Evolutionary conservation across 805 yeast genomes (phyloP).

Genomic region (Zygosaccharomyces bisporus): DNA sequence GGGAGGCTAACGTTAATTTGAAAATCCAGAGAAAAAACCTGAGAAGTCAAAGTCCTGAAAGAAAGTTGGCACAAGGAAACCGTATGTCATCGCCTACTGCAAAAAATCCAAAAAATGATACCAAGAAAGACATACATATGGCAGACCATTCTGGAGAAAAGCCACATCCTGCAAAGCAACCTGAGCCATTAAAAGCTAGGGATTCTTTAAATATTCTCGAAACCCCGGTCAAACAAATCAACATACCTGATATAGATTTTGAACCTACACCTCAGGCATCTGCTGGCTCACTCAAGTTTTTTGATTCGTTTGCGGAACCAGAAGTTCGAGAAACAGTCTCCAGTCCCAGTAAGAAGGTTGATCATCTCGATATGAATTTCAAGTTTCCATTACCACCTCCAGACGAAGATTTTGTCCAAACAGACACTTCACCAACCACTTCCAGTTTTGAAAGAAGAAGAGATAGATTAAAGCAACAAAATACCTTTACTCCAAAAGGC

Average conservation of each 20-base stretch:
- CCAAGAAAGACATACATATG: background rate
- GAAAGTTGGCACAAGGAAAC: background rate
- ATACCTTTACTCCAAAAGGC: conserved; percentile 10
- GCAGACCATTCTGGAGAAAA: background rate
- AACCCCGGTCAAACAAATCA: conserved; percentile 30
- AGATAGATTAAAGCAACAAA: conserved; percentile 15
- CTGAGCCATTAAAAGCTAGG: background rate
- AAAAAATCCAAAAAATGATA: background rate
- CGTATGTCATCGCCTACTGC: background rate
- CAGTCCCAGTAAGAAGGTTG: conserved; percentile 9
- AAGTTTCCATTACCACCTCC: conserved; percentile 23
- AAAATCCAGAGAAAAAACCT: conserved; percentile 31
- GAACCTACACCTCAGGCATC: conserved; percentile 17
- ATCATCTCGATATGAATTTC: conserved; percentile 21
- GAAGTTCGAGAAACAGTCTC: background rate
- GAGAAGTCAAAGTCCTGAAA: conserved; percentile 8
- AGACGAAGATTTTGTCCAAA: conserved; percentile 20
- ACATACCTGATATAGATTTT: conserved; percentile 27
- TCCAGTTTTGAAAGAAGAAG: conserved; percentile 25
- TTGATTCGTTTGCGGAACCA: conserved; percentile 23
- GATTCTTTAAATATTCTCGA: conserved; percentile 24
- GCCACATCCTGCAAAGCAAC: background rate
- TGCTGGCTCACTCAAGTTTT: conserved; percentile 24
- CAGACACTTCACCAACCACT: conserved; percentile 13
- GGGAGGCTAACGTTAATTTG: conserved; percentile 33